phyloP scores from a whole-genome alignment of 2,329 filamentous ascomycete species.

The Clarireedia sp. region DNA sequence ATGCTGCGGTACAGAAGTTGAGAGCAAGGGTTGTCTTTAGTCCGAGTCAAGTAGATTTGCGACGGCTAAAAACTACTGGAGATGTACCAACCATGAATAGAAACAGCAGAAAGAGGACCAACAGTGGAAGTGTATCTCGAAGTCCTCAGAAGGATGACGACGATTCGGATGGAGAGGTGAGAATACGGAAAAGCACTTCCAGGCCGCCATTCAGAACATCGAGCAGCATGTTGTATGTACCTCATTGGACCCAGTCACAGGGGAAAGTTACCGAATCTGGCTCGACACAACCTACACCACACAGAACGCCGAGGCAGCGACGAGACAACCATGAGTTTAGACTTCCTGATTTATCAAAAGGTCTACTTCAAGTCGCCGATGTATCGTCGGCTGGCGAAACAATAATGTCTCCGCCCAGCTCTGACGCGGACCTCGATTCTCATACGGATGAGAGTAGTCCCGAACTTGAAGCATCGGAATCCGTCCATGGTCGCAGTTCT shows the following conservation, averaged over 20 bases:
- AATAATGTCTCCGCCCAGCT: constrained; percentile 19
- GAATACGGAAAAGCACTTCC: constrained; percentile 10
- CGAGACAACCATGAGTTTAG: constrained; percentile 12
- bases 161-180: constrained; percentile 7
- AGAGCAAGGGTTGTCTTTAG: constrained; percentile 49
- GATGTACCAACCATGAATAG: constrained; percentile 12
- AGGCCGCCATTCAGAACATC: constrained; percentile 19
- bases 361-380: constrained; percentile 15
- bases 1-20: constrained; percentile 62
- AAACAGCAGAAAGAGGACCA: constrained; percentile 17
- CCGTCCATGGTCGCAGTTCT: background rate
- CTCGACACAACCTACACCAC: constrained; percentile 14
- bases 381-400: constrained; percentile 26
- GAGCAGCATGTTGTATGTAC: constrained; percentile 15
- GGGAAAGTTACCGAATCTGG: constrained; percentile 7
- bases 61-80: constrained; percentile 19
- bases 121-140: constrained; percentile 16
- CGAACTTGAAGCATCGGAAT: constrained; percentile 13
- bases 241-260: constrained; percentile 11
- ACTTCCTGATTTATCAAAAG: constrained; percentile 8
- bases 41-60: constrained; percentile 27
- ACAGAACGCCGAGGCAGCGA: constrained; percentile 11
- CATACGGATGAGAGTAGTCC: constrained; percentile 26
- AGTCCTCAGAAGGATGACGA: constrained; percentile 6
- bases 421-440: constrained; percentile 26